phyloP scores from a whole-genome alignment of 2,329 filamentous ascomycete species.

The Fusarium avenaceum region DNA sequence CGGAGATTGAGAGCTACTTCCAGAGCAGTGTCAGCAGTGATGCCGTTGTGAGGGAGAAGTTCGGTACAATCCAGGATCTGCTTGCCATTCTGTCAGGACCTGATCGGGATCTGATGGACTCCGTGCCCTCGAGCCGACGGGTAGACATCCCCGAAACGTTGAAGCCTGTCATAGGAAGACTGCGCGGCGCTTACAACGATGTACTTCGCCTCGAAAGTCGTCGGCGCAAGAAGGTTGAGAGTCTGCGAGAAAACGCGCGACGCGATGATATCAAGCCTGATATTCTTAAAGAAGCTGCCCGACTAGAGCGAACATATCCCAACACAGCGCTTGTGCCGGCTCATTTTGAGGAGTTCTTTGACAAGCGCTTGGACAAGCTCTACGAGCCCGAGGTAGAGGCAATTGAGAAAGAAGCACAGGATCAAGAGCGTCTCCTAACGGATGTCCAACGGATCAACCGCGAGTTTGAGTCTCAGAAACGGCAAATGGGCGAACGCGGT shows the following conservation, averaged over 20 bases:
- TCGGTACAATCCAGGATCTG: conserved; percentile 79
- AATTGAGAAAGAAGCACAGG: conserved; percentile 77
- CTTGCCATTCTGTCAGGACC: conserved; percentile 83
- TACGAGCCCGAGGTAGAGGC: conserved; percentile 85
- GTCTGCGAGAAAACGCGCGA: conserved; percentile 81
- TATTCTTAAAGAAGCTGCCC: conserved; percentile 84
- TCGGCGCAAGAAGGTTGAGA: conserved; percentile 82
- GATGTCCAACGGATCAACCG: conserved; percentile 82
- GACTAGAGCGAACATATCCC: conserved; percentile 87
- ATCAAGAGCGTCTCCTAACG: conserved; percentile 79
- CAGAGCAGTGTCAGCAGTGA: conserved; percentile 71
- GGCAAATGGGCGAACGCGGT: conserved; percentile 71
- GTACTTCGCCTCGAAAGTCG: conserved; percentile 85
- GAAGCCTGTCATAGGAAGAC: conserved; percentile 80
- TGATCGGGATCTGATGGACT: conserved; percentile 85
- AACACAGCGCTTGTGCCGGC: conserved; percentile 87
- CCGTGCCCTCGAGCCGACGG: conserved; percentile 86
- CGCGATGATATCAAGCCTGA: conserved; percentile 90
- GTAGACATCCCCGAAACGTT: conserved; percentile 84
- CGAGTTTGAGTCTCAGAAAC: conserved; percentile 80
- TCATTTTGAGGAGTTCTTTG: conserved; percentile 93
- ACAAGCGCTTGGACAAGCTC: conserved; percentile 77
- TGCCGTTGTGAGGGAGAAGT: conserved; percentile 78
- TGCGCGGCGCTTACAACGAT: conserved; percentile 87
- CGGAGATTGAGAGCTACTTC: conserved; percentile 90